Base-by-base conservation (phyloP, 2,329 filamentous ascomycete genomes). In the Claviceps humidiphila region DNA sequence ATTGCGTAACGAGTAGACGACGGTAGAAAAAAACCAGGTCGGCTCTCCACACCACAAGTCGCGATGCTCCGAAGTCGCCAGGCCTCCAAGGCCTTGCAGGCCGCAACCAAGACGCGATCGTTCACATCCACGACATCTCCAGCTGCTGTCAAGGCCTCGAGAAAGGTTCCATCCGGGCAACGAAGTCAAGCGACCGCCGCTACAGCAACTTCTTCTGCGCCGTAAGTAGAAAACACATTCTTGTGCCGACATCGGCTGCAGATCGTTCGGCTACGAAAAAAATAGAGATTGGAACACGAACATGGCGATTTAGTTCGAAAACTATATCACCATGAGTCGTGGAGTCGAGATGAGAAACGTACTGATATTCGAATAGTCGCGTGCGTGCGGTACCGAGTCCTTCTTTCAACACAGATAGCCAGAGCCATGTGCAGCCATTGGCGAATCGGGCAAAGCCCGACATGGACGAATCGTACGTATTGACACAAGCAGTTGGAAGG, bases 391-490 rank as follows among this genome's bases (percentile, higher is more conserved):
- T 71, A 38, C 84, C 85, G 7, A 82, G 80, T 62, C 77, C 84
- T 51, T 74, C 79, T 14, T 81, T 81, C 68, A 81, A 81, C 58
- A 62, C 68, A 53, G 65, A 68, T 49, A 63, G 65, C 62, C 68
- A 71, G 58, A 75, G 74, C 63, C 80, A 87, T 78, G 80, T 87
- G 55, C 83, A 87, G 59, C 83, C 84, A 55, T 74, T 89, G 55
- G 78, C 81, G 61, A 78, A 79, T 65, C 71, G 73, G 51, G 72
- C 75, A 63, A 69, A 73, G 54, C 74, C 74, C 53, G 80, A 85
- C 56, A 83, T 89, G 76, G 86, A 90, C 68, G 86, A 90, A 68
- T 89, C 86, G 84, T 89, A 82, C 59, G 84, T 88, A 44, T 47
- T 43, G 42, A 24, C 17, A 37, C 52, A 7, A 14, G 30, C 30